Conservation (phyloP, 2,329 filamentous ascomycete species). For the Ophiostoma fasciatum region DNA sequence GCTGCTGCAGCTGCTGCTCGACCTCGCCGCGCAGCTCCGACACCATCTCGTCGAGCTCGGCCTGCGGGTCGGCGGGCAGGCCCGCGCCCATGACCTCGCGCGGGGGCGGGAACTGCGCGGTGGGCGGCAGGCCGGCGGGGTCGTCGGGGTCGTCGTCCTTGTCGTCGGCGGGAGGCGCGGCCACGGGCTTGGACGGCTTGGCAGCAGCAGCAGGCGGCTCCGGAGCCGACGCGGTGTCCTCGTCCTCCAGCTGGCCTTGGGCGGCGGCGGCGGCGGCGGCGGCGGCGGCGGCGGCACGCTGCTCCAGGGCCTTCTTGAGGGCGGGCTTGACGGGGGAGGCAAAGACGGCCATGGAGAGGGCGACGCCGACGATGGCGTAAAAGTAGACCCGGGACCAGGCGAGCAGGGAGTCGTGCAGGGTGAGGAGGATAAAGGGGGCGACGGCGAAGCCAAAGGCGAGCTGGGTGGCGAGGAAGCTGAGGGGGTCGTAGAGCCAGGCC, state of each 20-base stretch:
- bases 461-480: slow-evolving; percentile 19
- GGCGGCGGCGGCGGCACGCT: slow-evolving; percentile 29
- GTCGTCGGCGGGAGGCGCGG: neutral
- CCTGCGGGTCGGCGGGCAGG: slow-evolving; percentile 59
- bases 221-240: neutral
- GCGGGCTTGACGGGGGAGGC: slow-evolving; percentile 56
- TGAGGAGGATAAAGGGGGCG: slow-evolving; percentile 73
- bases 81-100: slow-evolving; percentile 27
- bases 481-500: slow-evolving; percentile 60
- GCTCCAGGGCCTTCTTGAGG: slow-evolving; percentile 43
- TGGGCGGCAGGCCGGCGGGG: slow-evolving; percentile 7
- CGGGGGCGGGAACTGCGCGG: slow-evolving; percentile 4
- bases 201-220: neutral
- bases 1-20: slow-evolving; percentile 35
- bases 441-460: slow-evolving; percentile 56
- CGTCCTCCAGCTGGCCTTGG: neutral
- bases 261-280: neutral
- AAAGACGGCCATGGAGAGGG: slow-evolving; percentile 57
- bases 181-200: too few relatives aligned
- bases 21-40: slow-evolving; percentile 61
- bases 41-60: slow-evolving; percentile 65
- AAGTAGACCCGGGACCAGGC: slow-evolving; percentile 84
- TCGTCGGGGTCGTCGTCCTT: neutral
- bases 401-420: slow-evolving; percentile 51
- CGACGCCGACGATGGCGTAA: slow-evolving; percentile 60